Evolutionary conservation across 106 monocot species (phyloP), one percentile per base, ranked within the genome.

Genomic region (Narthecium ossifragum): DNA sequence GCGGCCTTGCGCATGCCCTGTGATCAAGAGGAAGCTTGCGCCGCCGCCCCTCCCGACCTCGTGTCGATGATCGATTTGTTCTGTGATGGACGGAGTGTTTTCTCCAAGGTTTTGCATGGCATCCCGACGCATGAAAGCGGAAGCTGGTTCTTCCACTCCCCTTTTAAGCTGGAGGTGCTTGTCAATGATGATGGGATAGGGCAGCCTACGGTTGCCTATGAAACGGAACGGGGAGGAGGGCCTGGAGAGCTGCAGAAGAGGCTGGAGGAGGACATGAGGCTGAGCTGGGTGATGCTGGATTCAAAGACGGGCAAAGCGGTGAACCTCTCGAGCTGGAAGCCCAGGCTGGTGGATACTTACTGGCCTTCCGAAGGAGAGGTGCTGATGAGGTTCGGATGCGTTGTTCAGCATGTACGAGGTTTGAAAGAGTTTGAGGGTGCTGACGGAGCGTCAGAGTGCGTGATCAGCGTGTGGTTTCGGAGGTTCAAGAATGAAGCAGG

Each of bases 301-400:
- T 0, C 29, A 14, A 54, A 30, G 28, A 54, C 5, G 1, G 54
- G 54, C 2, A 18, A 10, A 2, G 28, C 54, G 12, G 29, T 27
- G 54, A 54, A 54, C 18, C 54, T 54, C 12, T 54, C 54, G 29
- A 54, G 54, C 54, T 54, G 54, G 54, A 10, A 18, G 54, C 28
- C 29, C 8, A 54, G 17, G 28, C 13, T 31, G 54, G 54, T 54
- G 15, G 18, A 54, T 26, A 54, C 4, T 26, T 29, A 54, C 54
- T 54, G 54, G 54, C 54, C 54, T 10, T 13, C 28, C 10, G 54
- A 54, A 31, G 54, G 54, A 12, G 28, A 54, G 5, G 10, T 54
- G 26, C 18, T 30, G 11, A 30, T 54, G 54, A 54, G 31, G 31
- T 54, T 54, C 28, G 28, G 28, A 4, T 54, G 54, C 30, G 30